phyloP scores from a whole-genome alignment of 208 protist genomes.

The Acanthamoeba triangularis region DNA sequence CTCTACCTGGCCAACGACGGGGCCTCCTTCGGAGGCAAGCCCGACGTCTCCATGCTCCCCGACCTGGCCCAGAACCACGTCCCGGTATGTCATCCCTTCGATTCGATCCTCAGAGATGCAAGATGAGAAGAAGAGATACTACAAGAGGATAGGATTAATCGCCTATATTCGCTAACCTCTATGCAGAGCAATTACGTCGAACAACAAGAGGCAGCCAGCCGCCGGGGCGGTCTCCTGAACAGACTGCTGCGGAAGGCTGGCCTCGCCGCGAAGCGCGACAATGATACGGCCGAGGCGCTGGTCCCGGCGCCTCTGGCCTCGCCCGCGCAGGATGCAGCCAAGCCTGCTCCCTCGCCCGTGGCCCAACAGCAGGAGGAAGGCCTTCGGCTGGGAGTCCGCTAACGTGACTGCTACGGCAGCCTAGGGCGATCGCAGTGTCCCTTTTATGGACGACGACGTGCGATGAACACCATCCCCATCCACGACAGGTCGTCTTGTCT shows the following conservation, averaged over 20 bases:
- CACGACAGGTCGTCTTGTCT: background rate
- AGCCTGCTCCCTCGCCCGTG: constrained; percentile 1
- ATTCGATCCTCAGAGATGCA: background rate
- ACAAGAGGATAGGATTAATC: constrained; percentile 16
- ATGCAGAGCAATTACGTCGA: background rate
- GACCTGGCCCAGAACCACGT: constrained; percentile 22
- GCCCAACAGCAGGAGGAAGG: background rate
- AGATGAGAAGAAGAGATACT: background rate
- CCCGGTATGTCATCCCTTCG: background rate
- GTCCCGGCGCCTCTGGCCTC: background rate
- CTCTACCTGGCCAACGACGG: constrained; percentile 32
- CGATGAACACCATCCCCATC: background rate
- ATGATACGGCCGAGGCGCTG: background rate
- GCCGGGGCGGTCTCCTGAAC: background rate
- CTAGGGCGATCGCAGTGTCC: background rate
- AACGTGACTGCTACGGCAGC: background rate
- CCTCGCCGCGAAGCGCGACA: background rate
- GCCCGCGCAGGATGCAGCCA: constrained; percentile 1
- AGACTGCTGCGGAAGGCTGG: constrained; percentile 39
- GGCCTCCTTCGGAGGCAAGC: constrained; percentile 10
- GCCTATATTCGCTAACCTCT: background rate
- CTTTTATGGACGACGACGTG: background rate
- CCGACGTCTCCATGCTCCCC: constrained; percentile 73
- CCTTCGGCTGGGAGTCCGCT: constrained; percentile 42
- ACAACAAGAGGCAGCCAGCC: background rate